phyloP scores from a whole-genome alignment of 257 asterid species.

The Ilex aquifolium region DNA sequence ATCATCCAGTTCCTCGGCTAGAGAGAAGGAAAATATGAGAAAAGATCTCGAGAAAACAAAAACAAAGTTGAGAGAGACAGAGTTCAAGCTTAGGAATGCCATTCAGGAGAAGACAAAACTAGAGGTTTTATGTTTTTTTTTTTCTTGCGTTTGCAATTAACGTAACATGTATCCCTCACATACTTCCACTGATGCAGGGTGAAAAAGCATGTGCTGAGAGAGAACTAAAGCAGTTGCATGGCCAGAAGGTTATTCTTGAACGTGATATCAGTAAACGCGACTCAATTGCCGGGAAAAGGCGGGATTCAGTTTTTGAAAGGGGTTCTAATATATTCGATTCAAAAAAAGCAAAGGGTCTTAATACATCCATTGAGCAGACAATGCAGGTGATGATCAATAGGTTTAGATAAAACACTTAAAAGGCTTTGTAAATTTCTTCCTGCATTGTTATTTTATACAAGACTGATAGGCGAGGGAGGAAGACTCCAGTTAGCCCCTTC shows the following conservation, averaged over 20 bases:
- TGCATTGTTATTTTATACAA: neutral
- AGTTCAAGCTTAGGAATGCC: slow-evolving; percentile 72
- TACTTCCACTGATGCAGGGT: slow-evolving; percentile 45
- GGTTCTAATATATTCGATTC: slow-evolving; percentile 57
- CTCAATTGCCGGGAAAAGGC: slow-evolving; percentile 55
- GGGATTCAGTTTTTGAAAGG: slow-evolving; percentile 55
- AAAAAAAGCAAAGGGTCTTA: slow-evolving; percentile 44
- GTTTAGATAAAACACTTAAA: neutral
- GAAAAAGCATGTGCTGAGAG: slow-evolving; percentile 84
- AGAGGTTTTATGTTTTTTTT: slow-evolving; percentile 49
- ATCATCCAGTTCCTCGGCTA: slow-evolving; percentile 69
- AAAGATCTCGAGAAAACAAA: slow-evolving; percentile 92
- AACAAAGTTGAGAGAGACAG: slow-evolving; percentile 71
- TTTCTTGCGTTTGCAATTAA: slow-evolving; percentile 2
- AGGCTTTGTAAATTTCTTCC: neutral
- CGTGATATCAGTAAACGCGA: slow-evolving; percentile 83
- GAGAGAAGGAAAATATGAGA: slow-evolving; percentile 79
- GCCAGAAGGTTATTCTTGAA: slow-evolving; percentile 75
- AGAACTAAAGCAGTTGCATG: slow-evolving; percentile 65
- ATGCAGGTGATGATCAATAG: slow-evolving; percentile 31
- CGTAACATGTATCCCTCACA: neutral
- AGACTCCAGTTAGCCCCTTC: too few species aligned
- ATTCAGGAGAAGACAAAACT: slow-evolving; percentile 94
- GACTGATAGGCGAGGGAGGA: too few species aligned
- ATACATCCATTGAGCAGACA: slow-evolving; percentile 41